A percentile compares a stretch with the other conserved stretches of the same genome.
These are phyloP conservation scores for Paramecium octaurelia DNA, from an alignment of 73 alveolate genomes.

Conservation along the genomic window DNA sequence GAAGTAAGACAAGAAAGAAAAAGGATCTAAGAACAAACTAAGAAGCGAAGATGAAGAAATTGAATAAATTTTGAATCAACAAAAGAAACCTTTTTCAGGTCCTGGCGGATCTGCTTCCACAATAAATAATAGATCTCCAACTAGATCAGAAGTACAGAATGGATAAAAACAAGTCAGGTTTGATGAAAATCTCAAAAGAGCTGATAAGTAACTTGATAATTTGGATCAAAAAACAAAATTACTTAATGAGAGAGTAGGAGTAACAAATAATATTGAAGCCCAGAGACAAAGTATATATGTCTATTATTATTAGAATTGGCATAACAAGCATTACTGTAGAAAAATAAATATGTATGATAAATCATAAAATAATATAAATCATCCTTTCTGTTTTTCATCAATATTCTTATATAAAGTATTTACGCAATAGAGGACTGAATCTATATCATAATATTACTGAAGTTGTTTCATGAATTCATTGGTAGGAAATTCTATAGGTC, in stretches of 20 bases:
- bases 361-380: background rate
- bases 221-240: slow-evolving; percentile 3
- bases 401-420: background rate
- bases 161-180: background rate
- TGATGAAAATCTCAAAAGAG: slow-evolving; percentile 20
- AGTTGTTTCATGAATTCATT: background rate
- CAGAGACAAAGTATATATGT: background rate
- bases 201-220: background rate
- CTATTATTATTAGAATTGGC: background rate
- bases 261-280: background rate
- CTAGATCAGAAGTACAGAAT: background rate
- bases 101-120: background rate
- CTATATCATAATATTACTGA: background rate
- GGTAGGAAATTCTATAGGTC: background rate
- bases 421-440: too few relatives aligned
- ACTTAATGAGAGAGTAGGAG: slow-evolving; percentile 1
- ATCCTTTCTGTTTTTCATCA: background rate
- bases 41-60: background rate
- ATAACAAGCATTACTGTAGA: background rate
- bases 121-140: background rate
- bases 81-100: background rate
- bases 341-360: slow-evolving; percentile 12
- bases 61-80: background rate
- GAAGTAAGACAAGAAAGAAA: background rate
- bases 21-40: background rate